Base-by-base conservation (phyloP, 177 flowering plant species). In the Tripterygium wilfordii region DNA sequence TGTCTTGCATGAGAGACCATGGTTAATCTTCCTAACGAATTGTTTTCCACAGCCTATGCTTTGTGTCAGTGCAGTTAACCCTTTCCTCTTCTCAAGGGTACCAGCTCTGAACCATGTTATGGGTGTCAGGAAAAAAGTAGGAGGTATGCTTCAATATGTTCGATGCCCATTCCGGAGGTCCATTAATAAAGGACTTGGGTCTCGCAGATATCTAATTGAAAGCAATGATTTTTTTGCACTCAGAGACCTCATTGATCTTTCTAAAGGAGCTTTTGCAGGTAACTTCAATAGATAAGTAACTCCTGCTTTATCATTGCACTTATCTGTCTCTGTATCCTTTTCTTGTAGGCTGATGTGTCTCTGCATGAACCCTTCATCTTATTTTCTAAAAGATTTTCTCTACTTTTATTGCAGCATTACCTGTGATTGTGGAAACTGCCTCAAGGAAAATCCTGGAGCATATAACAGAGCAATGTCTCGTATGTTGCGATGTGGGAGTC, bases 191-290 rank as follows among this genome's bases (percentile, higher is more conserved):
- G 84, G 87, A 40, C 79, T 92, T 58, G 89, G 94, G 26, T 65
- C 74, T 58, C 87, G 98, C 39, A 82, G 77, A 67, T 88, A 92
- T 66, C 87, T 92, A 64, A 82, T 92, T 53, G 96, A 88, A 59
- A 76, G 73, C 78, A 85, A 70, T 61, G 98, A 84, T 35, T 92
- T 92, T 69, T 92, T 92, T 65, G 80, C 98, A 22, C 81, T 92
- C 15, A 78, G 86, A 49, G 96, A 92, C 62, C 89, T 92, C 23
- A 70, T 88, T 53, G 96, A 88, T 72, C 94, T 92, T 37, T 92
- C 98, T 30, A 92, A 76, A 73, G 98, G 96, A 18, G 75, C 87
- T 36, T 92, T 92, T 78, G 77, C 98, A 66, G 96, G 98, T 91
- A 70, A 49, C 14, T 25, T 61, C 52, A 38, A 15, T 39, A 47